Evolutionary conservation across 2,329 filamentous ascomycete genomes (phyloP), one percentile per base, ranked within the genome.

Genomic region (Cordyceps cateniannulata): DNA sequence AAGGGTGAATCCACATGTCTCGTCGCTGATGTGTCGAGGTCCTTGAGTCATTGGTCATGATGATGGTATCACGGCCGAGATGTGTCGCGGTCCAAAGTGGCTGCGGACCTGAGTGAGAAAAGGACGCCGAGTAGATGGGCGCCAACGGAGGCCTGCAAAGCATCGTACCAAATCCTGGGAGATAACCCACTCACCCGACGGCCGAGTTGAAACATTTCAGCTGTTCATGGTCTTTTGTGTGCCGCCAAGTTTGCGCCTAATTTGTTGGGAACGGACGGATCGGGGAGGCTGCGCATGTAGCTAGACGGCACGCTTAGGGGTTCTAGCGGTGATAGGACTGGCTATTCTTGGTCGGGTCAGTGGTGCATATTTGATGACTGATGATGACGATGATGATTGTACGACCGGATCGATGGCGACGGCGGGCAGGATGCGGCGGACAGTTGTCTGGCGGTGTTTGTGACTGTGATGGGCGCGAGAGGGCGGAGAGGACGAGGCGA

Each of bases 131-230:
- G 40, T 14, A 35, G 32, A 10, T 3, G 29, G 29, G 29, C 29
- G 29, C 2, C 29, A 32, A 10, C 27, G 4, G 27, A 8, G 27
- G 27, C 27, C 27, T 29, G 32, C 32, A 35, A 35, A 35, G 32
- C 3, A 35, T 35, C 7, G 9, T 35, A 35, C 32, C 32, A 35
- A 35, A 12, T 35, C 44, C 35, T n/a, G n/a, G n/a, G n/a, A n/a
- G n/a, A n/a, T n/a, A n/a, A n/a, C n/a, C n/a, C n/a, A n/a, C n/a
- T n/a, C n/a, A n/a, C n/a, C n/a, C n/a, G n/a, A 54, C 18, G 24
- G 25, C 18, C 42, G n/a, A 25, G 42, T 40, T 49, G 54, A 57
- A 40, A 57, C 54, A 57, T 49, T n/a, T 57, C 29, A 49, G 54
- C 54, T 57, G 35, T 44, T 16, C 29, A 49, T 24, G 54, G 29